Base-by-base conservation (phyloP, 768 basidiomycete genomes). In the Kwoniella mangroviensis region DNA sequence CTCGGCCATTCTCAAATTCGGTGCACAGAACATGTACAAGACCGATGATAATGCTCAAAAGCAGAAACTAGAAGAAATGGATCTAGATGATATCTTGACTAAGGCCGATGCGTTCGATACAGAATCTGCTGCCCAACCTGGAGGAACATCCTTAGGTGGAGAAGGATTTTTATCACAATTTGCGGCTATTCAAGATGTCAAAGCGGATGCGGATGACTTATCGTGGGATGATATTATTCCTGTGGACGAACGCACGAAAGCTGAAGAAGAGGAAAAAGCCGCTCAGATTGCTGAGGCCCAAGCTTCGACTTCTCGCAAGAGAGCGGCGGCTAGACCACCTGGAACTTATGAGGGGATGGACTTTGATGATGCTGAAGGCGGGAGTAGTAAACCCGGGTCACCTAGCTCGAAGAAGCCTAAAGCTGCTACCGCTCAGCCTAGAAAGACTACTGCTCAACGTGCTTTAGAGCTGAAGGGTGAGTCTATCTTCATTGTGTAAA, bases 201-300 rank as follows among this genome's bases (percentile, higher is more conserved):
- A 98, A 87, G 93, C 94, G 81, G 96, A 98, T 84, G 66, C 65
- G 28, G 67, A 67, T 52, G 94, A 96, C 89, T 78, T 85, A 3
- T 93, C 84, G 78, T 99, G 97, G 97, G 97, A 99, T 80, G 97
- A 98, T 71, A 98, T 99, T 83, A 98, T 99, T 76, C 97, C 97
- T 19, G 82, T 91, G 10, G 94, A 95, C 24, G 94, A 94, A 77
- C 90, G 97, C 6, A 89, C 90, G 82, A 90, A 88, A 81, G 88
- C 90, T 54, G 93, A 93, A 70, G 87, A 88, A 34, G 94, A 95
- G 73, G 90, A 93, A 69, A 90, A 90, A 70, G 90, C 89, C 77
- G 89, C 89, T 77, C 62, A 70, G n/a, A 61, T 74, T 40, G 76
- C 73, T 45, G 91, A 93, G 75, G 91, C 93, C 69, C 79, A 89